These are phyloP conservation scores for Neckera pumila DNA, from an alignment of 225 moss, liverwort and hornwort species.

Conservation along the genomic window DNA sequence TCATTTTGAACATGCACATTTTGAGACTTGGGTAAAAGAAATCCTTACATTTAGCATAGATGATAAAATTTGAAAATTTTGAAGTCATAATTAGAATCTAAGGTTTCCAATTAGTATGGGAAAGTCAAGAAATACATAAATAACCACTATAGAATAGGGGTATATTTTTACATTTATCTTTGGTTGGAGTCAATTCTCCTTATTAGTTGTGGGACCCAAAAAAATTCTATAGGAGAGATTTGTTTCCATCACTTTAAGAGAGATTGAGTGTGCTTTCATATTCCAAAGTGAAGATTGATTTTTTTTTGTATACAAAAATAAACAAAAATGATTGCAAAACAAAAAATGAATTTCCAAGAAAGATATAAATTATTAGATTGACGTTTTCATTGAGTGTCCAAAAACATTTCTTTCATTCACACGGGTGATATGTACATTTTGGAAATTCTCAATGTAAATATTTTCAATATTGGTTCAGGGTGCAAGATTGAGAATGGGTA, in stretches of 20 bases:
- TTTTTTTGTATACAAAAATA: background rate
- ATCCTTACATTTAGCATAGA: no score
- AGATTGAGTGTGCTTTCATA: background rate
- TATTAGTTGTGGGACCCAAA: fast-evolving
- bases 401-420: background rate
- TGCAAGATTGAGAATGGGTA: background rate
- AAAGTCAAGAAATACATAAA: background rate
- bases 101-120: no score
- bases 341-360: background rate
- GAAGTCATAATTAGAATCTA: no score
- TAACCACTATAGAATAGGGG: background rate
- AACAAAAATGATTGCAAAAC: background rate
- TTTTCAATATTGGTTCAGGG: background rate
- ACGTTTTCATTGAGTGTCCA: background rate
- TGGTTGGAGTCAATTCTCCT: background rate
- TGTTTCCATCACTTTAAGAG: background rate
- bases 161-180: background rate
- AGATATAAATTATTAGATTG: background rate
- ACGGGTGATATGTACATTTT: no score
- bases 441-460: no score
- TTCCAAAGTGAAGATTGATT: background rate
- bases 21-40: no score
- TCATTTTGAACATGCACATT: background rate
- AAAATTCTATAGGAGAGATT: background rate
- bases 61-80: background rate